Evolutionary conservation across 805 yeast species (phyloP), one percentile per base, ranked within the genome.

Genomic region (Yarrowia yakushimensis): DNA sequence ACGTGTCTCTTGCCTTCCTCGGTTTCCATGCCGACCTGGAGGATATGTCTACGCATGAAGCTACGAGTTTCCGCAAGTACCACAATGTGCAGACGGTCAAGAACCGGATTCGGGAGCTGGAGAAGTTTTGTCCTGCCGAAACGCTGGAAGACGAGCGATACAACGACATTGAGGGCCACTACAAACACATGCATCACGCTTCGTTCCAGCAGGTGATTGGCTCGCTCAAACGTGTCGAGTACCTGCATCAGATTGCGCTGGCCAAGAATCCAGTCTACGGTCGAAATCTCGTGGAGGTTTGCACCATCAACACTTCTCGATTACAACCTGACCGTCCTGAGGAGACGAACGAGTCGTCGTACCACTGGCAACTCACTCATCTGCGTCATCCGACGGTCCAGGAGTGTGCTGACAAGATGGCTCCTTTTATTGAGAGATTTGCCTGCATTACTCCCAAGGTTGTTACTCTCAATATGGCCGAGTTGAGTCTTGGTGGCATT

Each of bases 371-470:
- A 15, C 28, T 55, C 22, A 39, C 61, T 13, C 48, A 55, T 20
- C 11, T 55, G 22, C 48, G 48, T 20, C 61, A 39, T 28, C 48
- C 61, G 15, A 28, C 61, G 1, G 18, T 39, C 11, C 61, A 55
- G 39, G 48, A 55, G 8, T 20, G 28, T 28, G 61, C 61, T 8
- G 84, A 82, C 33, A 70, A 77, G 0, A 81, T 93, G 64, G 90
- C 88, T 43, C 84, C 86, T n/a, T 39, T 10, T 11, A 39, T 55
- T 41, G 61, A 55, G 30, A 18, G 61, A 65, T 94, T 80, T 74
- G 89, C 96, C 0, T 93, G 89, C 66, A 81, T 93, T 4, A 94
- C 98, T 0, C 99, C 99, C 0, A 78, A 85, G 3, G 96, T 84
- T 4, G 96, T 91, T 2, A 81, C 90, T 0, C 77, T 88, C 59